These are phyloP conservation scores for Solanum hybrid DNA, from an alignment of 305 asterid genomes.

Conservation along the genomic window DNA sequence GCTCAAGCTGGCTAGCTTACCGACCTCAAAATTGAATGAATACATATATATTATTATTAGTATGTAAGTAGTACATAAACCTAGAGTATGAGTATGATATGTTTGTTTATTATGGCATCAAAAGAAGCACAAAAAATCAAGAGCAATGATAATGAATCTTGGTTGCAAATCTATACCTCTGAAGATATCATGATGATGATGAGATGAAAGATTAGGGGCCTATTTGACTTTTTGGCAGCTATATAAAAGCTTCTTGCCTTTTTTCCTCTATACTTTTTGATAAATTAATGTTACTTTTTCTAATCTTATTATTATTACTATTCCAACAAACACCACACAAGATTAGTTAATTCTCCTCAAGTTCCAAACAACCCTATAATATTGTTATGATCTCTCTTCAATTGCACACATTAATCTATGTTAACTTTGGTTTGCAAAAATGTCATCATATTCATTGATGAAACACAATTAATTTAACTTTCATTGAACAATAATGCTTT, in stretches of 20 bases:
- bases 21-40: neutral
- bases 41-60: neutral
- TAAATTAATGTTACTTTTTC: slow-evolving; percentile 3
- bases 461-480: slow-evolving; percentile 22
- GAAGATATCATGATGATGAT: slow-evolving; percentile 41
- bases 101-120: slow-evolving; percentile 27
- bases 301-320: neutral
- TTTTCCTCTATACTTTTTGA: slow-evolving; percentile 9
- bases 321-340: slow-evolving; percentile 72
- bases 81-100: slow-evolving; percentile 6
- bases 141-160: slow-evolving; percentile 65
- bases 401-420: slow-evolving; percentile 67
- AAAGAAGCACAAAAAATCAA: slow-evolving; percentile 16
- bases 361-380: slow-evolving; percentile 51
- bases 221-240: slow-evolving; percentile 68
- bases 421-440: slow-evolving; percentile 33
- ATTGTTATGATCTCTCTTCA: slow-evolving; percentile 84
- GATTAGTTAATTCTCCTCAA: slow-evolving; percentile 12
- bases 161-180: slow-evolving; percentile 53
- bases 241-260: slow-evolving; percentile 65
- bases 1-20: neutral
- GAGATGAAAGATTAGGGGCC: slow-evolving; percentile 34
- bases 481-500: slow-evolving; percentile 6
- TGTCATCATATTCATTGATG: slow-evolving; percentile 18
- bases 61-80: neutral